These are phyloP conservation scores for Hordeum marinum DNA, from an alignment of 176 grass and related monocot species.

Conservation along the genomic window DNA sequence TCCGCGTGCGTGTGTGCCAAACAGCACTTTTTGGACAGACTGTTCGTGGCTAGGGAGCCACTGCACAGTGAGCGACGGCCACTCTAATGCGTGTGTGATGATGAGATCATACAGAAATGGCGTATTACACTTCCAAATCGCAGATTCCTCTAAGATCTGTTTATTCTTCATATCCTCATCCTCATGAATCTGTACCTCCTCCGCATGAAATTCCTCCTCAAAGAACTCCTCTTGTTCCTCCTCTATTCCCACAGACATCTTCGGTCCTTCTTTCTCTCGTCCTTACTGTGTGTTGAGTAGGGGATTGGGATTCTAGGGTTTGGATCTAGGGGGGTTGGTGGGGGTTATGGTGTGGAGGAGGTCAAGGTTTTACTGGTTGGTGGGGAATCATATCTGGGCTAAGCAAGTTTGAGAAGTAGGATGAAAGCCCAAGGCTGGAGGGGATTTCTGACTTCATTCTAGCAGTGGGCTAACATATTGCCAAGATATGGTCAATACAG, in stretches of 20 bases:
- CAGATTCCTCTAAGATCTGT: constrained; percentile 29
- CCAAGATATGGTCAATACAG: neutral
- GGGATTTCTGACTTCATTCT: neutral
- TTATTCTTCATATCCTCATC: constrained; percentile 8
- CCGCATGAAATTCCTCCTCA: neutral
- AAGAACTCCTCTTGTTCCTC: neutral
- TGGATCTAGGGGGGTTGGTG: constrained; percentile 1
- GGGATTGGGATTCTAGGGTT: constrained; percentile 12
- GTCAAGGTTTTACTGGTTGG: neutral
- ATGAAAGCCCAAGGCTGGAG: neutral
- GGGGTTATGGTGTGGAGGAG: neutral
- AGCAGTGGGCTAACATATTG: neutral
- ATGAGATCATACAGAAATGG: constrained; percentile 56
- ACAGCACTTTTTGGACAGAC: constrained; percentile 54
- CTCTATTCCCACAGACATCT: neutral
- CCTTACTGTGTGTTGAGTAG: neutral
- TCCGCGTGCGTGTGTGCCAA: neutral
- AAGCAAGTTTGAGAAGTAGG: neutral
- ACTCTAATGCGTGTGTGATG: constrained; percentile 46
- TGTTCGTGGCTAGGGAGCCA: constrained; percentile 62
- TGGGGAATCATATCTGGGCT: neutral
- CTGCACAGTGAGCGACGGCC: constrained; percentile 64
- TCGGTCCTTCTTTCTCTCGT: neutral
- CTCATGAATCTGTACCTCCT: constrained; percentile 12
- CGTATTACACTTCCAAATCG: constrained; percentile 43